Evolutionary conservation across 2,329 filamentous ascomycete genomes (phyloP), one percentile per base, ranked within the genome.

Genomic region (Penicillium olsonii): DNA sequence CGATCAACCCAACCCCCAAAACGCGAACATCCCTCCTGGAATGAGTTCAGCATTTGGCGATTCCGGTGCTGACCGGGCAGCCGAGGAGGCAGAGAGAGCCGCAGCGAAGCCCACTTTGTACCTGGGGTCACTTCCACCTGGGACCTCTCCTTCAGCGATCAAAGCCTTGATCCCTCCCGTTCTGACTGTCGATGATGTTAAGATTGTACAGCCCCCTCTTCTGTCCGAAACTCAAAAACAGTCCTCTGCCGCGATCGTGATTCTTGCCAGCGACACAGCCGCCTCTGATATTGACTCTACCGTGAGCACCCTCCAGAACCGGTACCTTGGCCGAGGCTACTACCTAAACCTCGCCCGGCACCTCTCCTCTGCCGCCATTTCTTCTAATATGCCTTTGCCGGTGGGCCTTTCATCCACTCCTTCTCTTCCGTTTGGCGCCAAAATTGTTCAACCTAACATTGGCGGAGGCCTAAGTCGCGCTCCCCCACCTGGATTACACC

Each of bases 311-410:
- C 74, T 96, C 26, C 89, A 95, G 65, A 91, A 94, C 56, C 84
- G 81, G 57, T 96, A 96, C 66, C 75, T 96, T 14, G 92, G 92
- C 14, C 90, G 84, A 66, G 92, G 92, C 5, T 90, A 87, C 73
- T 87, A 92, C 68, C 77, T 96, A 2, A 87, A 83, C 6, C 79
- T 95, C 37, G 89, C 92, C 52, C 80, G 90, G 9, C 88, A 95
- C 72, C 78, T 96, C 4, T 95, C 90, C 0, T 95, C 90, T 2
- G 84, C 79, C 20, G 78, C 86, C 1, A 78, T 88, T n/a, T 76
- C 77, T 35, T 75, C 78, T 4, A 75, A 80, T n/a, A 68, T 78
- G 19, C 75, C 78, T 5, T 71, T 79, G 2, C 68, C 68, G 43
- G 66, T 73, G 24, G 68, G 72, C 20, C 68, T 75, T n/a, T 77